Conservation (phyloP, 148 eudicot species). For the Rhododendron ferrugineum region DNA sequence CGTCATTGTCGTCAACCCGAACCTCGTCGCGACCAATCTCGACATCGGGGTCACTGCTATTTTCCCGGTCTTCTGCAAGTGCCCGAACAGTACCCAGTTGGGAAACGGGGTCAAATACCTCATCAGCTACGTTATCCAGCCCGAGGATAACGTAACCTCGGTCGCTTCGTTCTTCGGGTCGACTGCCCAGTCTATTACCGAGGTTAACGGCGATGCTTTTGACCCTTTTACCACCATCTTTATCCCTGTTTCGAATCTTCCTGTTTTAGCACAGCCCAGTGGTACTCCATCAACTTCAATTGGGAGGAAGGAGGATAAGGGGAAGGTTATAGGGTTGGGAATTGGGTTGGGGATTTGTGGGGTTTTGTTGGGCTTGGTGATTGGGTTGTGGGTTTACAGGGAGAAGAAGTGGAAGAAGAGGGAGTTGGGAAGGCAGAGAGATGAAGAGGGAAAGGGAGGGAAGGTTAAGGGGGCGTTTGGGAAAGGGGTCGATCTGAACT, state of each 20-base stretch:
- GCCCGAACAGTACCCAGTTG: conserved; percentile 40
- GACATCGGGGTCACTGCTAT: conserved; percentile 27
- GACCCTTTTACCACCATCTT: conserved; percentile 44
- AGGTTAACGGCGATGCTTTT: conserved; percentile 37
- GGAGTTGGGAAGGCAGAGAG: conserved; percentile 9
- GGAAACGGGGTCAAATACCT: conserved; percentile 23
- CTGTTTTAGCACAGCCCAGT: conserved; percentile 43
- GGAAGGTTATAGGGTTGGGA: conserved; percentile 44
- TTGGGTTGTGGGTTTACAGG: conserved; percentile 38
- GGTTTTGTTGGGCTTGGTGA: conserved; percentile 33
- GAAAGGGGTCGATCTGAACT: conserved; percentile 39
- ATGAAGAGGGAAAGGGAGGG: conserved; percentile 13
- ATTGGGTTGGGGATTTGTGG: conserved; percentile 65
- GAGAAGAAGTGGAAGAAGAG: conserved; percentile 25
- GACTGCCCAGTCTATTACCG: conserved; percentile 24
- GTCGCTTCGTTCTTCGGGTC: conserved; percentile 52
- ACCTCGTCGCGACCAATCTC: conserved; percentile 36
- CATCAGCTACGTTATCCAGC: conserved; percentile 70
- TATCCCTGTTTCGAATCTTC: conserved; percentile 62
- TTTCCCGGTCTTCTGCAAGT: conserved; percentile 81
- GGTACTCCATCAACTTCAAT: not conserved
- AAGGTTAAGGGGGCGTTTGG: conserved; percentile 16
- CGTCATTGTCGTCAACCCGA: conserved; percentile 55
- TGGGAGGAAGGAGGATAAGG: conserved; percentile 25
- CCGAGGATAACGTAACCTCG: conserved; percentile 34